Evolutionary conservation across 2,329 filamentous ascomycete genomes (phyloP), one percentile per base, ranked within the genome.

Genomic region (Fusarium euwallaceae): DNA sequence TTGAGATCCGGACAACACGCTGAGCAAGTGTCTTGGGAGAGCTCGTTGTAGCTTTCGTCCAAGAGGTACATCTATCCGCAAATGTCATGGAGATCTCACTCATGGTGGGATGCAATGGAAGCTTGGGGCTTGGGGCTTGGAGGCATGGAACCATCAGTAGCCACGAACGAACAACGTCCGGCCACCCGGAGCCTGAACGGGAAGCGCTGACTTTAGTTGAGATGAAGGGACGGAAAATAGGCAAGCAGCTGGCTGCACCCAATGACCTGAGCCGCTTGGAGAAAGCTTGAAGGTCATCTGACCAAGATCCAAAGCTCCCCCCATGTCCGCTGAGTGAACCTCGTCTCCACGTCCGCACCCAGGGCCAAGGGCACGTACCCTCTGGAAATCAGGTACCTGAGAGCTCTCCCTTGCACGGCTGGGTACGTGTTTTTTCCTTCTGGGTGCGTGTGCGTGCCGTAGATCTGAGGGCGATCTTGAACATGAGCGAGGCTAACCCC

Each of bases 391-490:
- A 67, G 67, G 70, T 72, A 72, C 70, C 61, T 70, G 48, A 39
- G 51, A 37, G 45, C 24, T 41, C 41, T 36, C 58, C 17, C 41
- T 58, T 34, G 51, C 32, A 32, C 45, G 61, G 64, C 32, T 27
- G 59, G 62, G 55, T 63, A 29, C 34, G 69, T 37, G 59, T 55
- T 34, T 48, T 61, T 61, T 32, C 53, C 16, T 41, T 66, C 36
- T 56, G 20, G 61, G 53, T 59, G 55, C 55, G 60, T 65, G 37
- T 62, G 65, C 29, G 60, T 67, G 53, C 66, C 55, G 62, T 59
- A 74, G 69, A 76, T 73, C 62, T 72, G 61, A 70, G 59, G 63
- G 58, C 61, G 59, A 76, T 76, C 66, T 71, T 70, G 71, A 67
- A 70, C 63, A 61, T 58, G 55, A 64, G 55, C 48, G 56, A 68